Conservation (phyloP, 2,329 filamentous ascomycete genomes). For the Bertia moriformis region DNA sequence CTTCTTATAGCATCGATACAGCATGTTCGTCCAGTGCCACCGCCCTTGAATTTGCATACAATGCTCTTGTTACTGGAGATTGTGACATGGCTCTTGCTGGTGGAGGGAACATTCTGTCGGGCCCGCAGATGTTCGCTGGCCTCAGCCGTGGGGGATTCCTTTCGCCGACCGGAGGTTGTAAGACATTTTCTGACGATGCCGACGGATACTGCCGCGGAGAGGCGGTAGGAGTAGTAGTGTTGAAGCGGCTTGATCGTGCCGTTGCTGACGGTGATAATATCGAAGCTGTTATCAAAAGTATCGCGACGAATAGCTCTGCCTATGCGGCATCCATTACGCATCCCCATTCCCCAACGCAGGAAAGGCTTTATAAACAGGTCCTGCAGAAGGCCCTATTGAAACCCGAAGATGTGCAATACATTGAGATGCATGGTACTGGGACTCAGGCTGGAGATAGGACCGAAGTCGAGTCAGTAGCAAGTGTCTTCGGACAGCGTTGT, state of each 20-base stretch:
- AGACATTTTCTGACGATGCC: constrained; percentile 26
- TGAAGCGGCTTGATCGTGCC: constrained; percentile 35
- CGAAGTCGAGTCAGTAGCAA: constrained; percentile 49
- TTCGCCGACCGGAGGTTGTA: constrained; percentile 28
- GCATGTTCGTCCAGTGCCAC: constrained; percentile 14
- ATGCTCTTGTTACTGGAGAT: constrained; percentile 47
- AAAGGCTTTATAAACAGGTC: constrained; percentile 17
- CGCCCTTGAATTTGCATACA: constrained; percentile 23
- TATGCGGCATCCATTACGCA: constrained; percentile 24
- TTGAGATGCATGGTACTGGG: constrained; percentile 59
- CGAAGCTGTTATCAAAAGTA: constrained; percentile 7
- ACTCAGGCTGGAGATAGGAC: constrained; percentile 54
- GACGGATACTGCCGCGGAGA: constrained; percentile 41
- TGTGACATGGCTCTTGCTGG: constrained; percentile 53
- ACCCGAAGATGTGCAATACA: constrained; percentile 43
- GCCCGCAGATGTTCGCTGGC: constrained; percentile 50
- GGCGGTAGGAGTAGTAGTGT: constrained; percentile 26
- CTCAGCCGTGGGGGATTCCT: constrained; percentile 50
- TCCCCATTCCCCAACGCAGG: constrained; percentile 21
- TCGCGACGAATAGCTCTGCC: constrained; percentile 25
- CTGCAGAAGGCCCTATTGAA: constrained; percentile 17
- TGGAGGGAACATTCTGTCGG: constrained; percentile 50
- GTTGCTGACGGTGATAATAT: constrained; percentile 26
- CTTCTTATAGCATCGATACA: constrained; percentile 12
- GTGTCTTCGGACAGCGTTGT: constrained; percentile 33